Evolutionary conservation across 768 basidiomycete genomes (phyloP), one percentile per base, ranked within the genome.

Genomic region (Sarcodon aspratus): DNA sequence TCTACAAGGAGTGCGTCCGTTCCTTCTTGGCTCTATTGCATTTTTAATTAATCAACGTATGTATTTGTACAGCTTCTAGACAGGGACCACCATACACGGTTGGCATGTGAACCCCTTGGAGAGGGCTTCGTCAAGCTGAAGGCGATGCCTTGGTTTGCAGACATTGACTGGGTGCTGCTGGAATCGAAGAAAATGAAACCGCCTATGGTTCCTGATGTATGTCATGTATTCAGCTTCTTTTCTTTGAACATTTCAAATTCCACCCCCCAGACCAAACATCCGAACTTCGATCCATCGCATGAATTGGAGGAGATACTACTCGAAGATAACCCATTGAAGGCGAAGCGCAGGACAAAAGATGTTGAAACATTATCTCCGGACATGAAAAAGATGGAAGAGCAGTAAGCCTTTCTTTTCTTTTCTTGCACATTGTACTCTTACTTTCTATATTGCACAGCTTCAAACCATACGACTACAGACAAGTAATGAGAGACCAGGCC

Each of bases 221-320:
- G 93, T 83, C 15, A 34, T 32, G 2, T 44, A 21, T n/a, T 10
- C 12, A 44, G 10, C 9, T 9, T 15, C 33, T 18, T 17, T 17
- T 48, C 47, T 38, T 36, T 13, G 34, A 44, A 47, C 18, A 45
- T 31, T 42, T 42, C 17, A 57, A 52, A 51, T 37, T 49, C 34
- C 34, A 15, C 17, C 38, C 37, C 51, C 27, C 60, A 99, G 94
- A 80, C 85, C 65, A 93, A 94, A 63, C 84, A 85, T 66, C 89
- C 93, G n/a, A 98, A 99, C 64, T 99, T 98, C 64, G 95, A 99
- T 61, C 85, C 95, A 34, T 81, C 91, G 33, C 93, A 98, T 60
- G 96, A 98, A 69, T 77, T 99, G 9, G 94, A 99, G 62, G 96
- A 99, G 63, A 86, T 98, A 59, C 66, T 99, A 59, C 79, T 98